Evolutionary conservation across 306 rosid genomes (phyloP).

Genomic region (Trifolium repens): DNA sequence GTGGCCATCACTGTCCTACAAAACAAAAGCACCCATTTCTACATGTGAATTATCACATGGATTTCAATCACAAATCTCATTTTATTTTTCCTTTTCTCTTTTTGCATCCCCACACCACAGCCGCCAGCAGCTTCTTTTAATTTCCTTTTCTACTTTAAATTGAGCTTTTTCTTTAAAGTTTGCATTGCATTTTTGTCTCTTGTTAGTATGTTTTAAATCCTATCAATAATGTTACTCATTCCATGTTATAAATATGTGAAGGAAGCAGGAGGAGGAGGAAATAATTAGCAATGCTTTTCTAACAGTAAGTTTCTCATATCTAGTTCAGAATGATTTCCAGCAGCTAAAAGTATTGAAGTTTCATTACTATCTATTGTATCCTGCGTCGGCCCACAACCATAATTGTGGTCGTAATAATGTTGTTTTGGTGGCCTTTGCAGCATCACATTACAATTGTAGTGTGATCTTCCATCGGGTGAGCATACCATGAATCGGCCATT

Average conservation of each 20-base stretch:
- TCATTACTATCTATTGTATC: not conserved
- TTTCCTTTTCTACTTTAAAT: not conserved
- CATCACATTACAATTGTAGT: too few species aligned
- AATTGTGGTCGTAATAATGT: too few species aligned
- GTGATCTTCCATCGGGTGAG: too few species aligned
- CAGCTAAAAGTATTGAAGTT: not conserved
- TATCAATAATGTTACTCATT: not conserved
- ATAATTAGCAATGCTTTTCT: not conserved
- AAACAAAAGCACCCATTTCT: slow-evolving; percentile 2
- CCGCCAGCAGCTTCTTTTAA: not conserved
- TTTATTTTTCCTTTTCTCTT: not conserved
- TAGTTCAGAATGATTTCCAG: not conserved
- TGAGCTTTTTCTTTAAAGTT: not conserved
- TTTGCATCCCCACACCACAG: not conserved
- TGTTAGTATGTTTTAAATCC: not conserved
- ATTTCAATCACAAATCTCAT: not conserved
- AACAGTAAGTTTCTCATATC: not conserved
- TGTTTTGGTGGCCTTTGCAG: too few species aligned
- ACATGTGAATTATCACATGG: slow-evolving; percentile 16
- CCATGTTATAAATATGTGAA: not conserved
- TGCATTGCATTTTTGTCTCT: slow-evolving; percentile 7
- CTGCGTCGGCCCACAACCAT: too few species aligned
- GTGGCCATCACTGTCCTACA: not conserved
- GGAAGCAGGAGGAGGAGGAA: not conserved
- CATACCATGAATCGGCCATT: too few species aligned